These are phyloP conservation scores for Fabrea salina DNA, from an alignment of 169 alveolate genomes.

Conservation along the genomic window DNA sequence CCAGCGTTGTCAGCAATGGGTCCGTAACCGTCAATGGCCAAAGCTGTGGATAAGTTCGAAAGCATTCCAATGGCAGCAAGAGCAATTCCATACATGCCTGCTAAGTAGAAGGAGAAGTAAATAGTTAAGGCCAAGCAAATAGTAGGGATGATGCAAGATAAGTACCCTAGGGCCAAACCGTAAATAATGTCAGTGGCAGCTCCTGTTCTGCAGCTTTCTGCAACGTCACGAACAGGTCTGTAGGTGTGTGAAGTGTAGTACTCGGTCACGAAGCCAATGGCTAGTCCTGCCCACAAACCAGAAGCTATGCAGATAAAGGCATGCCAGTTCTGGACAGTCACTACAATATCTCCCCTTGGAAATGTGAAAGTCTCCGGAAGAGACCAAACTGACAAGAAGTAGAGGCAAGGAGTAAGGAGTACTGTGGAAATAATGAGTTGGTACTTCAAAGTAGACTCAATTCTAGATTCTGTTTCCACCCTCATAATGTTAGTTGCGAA, in stretches of 20 bases:
- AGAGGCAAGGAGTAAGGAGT: slow-evolving; percentile 78
- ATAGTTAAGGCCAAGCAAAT: slow-evolving; percentile 74
- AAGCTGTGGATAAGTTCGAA: slow-evolving; percentile 81
- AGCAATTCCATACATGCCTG: slow-evolving; percentile 86
- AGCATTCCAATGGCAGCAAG: slow-evolving; percentile 91
- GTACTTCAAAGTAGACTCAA: slow-evolving; percentile 81
- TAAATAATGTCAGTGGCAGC: slow-evolving; percentile 86
- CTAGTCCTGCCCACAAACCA: slow-evolving; percentile 84
- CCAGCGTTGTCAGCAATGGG: slow-evolving; percentile 94
- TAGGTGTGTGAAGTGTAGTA: slow-evolving; percentile 84
- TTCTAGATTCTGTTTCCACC: slow-evolving; percentile 62
- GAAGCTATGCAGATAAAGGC: slow-evolving; percentile 62
- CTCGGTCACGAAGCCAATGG: slow-evolving; percentile 81
- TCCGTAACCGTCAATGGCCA: slow-evolving; percentile 90
- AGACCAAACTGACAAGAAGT: slow-evolving; percentile 45
- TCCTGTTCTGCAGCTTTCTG: slow-evolving; percentile 78
- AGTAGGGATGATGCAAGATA: slow-evolving; percentile 83
- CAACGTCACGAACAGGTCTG: slow-evolving; percentile 84
- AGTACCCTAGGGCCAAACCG: slow-evolving; percentile 88
- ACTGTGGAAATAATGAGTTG: slow-evolving; percentile 81
- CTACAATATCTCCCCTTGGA: slow-evolving; percentile 21
- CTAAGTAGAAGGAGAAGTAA: slow-evolving; percentile 70
- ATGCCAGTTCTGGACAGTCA: slow-evolving; percentile 52
- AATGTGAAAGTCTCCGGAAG: slow-evolving; percentile 52
- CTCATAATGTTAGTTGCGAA: slow-evolving; percentile 62